These are phyloP conservation scores for Plasmodium ovale DNA, from an alignment of 169 alveolate genomes.

Conservation along the genomic window DNA sequence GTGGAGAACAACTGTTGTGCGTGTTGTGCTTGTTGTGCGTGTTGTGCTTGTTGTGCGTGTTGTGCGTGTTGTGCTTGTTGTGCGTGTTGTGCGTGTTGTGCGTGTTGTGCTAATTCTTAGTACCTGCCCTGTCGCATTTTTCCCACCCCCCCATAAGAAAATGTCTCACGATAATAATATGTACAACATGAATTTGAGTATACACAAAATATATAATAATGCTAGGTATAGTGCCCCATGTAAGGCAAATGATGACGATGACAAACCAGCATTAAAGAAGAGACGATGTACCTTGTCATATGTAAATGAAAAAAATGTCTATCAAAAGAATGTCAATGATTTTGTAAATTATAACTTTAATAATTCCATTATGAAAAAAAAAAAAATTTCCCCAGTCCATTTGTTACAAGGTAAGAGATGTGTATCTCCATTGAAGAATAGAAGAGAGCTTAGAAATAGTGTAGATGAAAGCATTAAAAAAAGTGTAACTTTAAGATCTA, in stretches of 20 bases:
- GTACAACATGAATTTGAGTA: slow-evolving; percentile 38
- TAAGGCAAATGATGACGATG: slow-evolving; percentile 20
- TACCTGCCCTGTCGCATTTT: too few relatives aligned
- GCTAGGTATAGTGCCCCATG: slow-evolving; percentile 42
- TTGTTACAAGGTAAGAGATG: not conserved
- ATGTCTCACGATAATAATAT: slow-evolving; percentile 21
- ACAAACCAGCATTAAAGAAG: slow-evolving; percentile 23
- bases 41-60: too few relatives aligned
- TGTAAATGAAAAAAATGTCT: slow-evolving; percentile 1
- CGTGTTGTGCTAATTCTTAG: too few relatives aligned
- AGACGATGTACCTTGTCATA: slow-evolving; percentile 51
- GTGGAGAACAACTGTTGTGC: too few relatives aligned
- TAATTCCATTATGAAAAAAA: slow-evolving; percentile 35
- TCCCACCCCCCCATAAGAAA: too few relatives aligned
- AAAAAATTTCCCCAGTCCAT: slow-evolving; percentile 20
- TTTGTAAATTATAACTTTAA: slow-evolving; percentile 45
- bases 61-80: too few relatives aligned
- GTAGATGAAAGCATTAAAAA: slow-evolving; percentile 54
- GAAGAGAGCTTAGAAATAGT: slow-evolving; percentile 44
- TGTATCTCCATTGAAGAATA: slow-evolving; percentile 27
- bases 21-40: too few relatives aligned
- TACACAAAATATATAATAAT: slow-evolving; percentile 41
- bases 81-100: too few relatives aligned
- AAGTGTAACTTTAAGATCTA: slow-evolving; percentile 42
- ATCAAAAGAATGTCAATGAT: slow-evolving; percentile 17